Evolutionary conservation across 106 monocot species (phyloP).

Genomic region (Platanthera zijinensis): DNA sequence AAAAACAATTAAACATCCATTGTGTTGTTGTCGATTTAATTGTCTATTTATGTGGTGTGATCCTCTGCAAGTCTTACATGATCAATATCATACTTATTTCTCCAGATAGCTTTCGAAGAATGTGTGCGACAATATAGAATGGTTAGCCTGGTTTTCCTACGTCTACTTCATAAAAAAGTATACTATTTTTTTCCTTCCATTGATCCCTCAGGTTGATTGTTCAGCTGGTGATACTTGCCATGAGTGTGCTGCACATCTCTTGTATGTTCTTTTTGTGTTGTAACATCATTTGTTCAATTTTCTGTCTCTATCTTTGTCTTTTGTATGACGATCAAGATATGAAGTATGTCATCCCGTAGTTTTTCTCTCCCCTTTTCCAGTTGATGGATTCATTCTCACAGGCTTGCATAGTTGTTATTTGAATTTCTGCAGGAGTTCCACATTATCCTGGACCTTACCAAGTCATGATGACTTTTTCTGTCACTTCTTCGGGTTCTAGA

Average conservation of each 20-base stretch:
- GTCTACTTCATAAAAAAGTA: conserved; percentile 28
- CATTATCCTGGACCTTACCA: conserved; percentile 72
- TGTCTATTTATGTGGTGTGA: conserved; percentile 31
- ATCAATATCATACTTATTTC: conserved; percentile 24
- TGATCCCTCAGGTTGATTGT: conserved; percentile 30
- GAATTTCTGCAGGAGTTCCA: conserved; percentile 60
- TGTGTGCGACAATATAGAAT: conserved; percentile 29
- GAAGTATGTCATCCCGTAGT: conserved; percentile 2
- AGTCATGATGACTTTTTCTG: conserved; percentile 49
- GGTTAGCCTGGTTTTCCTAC: conserved; percentile 42
- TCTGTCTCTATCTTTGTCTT: neutral
- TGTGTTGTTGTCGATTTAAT: conserved; percentile 20
- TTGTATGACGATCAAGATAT: conserved; percentile 1
- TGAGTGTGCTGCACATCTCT: conserved; percentile 32
- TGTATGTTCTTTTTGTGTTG: conserved; percentile 49
- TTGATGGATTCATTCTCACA: conserved; percentile 37
- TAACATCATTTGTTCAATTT: conserved; percentile 30
- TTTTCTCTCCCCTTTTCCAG: neutral
- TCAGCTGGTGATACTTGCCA: conserved; percentile 43
- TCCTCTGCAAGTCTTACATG: conserved; percentile 31
- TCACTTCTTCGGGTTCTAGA: conserved; percentile 60
- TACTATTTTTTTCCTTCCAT: conserved; percentile 20
- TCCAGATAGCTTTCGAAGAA: conserved; percentile 41
- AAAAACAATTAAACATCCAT: conserved; percentile 13
- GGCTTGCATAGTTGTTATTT: conserved; percentile 54